phyloP scores from a whole-genome alignment of 1,284 basidiomycete genomes.

The Spongispora temasekensis region DNA sequence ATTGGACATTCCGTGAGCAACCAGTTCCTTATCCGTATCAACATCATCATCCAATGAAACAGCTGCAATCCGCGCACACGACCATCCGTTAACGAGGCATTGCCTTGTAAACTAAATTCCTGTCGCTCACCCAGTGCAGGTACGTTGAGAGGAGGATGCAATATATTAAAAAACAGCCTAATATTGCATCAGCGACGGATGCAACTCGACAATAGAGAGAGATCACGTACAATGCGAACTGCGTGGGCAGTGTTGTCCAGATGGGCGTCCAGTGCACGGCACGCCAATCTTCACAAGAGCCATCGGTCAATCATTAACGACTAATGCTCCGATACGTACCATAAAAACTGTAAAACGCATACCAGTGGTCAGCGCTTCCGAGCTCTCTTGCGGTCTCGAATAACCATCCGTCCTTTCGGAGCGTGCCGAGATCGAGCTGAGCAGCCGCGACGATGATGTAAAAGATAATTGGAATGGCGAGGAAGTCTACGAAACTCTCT shows the following conservation, averaged over 20 bases:
- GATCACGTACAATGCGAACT: slow-evolving; percentile 66
- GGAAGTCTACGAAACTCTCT: slow-evolving; percentile 62
- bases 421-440: slow-evolving; percentile 57
- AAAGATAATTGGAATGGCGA: slow-evolving; percentile 82
- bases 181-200: slow-evolving; percentile 7
- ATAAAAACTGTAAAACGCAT: slow-evolving; percentile 77
- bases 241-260: slow-evolving; percentile 79
- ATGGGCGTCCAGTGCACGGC: slow-evolving; percentile 62
- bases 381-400: slow-evolving; percentile 64
- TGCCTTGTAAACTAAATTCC: background rate
- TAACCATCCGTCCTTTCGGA: slow-evolving; percentile 83
- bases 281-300: slow-evolving; percentile 18
- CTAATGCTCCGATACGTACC: slow-evolving; percentile 45
- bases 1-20: slow-evolving; percentile 94
- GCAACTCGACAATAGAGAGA: background rate
- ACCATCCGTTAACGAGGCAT: slow-evolving; percentile 1
- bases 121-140: slow-evolving; percentile 75
- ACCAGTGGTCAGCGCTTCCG: slow-evolving; percentile 71
- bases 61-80: slow-evolving; percentile 41
- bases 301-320: background rate
- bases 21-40: slow-evolving; percentile 90
- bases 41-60: slow-evolving; percentile 93
- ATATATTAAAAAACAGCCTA: slow-evolving; percentile 87
- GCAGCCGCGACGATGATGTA: slow-evolving; percentile 77
- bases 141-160: slow-evolving; percentile 94